These are phyloP conservation scores for Groenewaldozyma salmanticensis DNA, from an alignment of 805 yeast species.

Conservation along the genomic window DNA sequence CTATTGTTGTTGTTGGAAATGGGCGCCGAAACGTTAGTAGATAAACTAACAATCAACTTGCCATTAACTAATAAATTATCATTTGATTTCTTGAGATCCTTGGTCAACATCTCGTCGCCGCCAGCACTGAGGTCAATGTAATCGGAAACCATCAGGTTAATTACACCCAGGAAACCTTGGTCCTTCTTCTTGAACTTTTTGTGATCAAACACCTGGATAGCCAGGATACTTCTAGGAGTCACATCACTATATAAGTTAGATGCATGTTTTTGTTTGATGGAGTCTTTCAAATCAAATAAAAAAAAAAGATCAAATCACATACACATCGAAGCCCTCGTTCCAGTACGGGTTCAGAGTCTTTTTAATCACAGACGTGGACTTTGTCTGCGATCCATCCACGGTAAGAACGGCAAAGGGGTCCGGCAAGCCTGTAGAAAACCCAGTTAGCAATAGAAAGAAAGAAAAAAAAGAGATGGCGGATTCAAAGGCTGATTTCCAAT, in stretches of 20 bases:
- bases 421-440: conserved; percentile 59
- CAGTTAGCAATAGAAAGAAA: conserved; percentile 4
- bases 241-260: conserved; percentile 31
- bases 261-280: not conserved
- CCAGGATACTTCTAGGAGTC: conserved; percentile 72
- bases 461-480: too few relatives aligned
- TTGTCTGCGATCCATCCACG: conserved; percentile 95
- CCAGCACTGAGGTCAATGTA: conserved; percentile 49
- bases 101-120: conserved; percentile 70
- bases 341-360: conserved; percentile 95
- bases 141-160: conserved; percentile 83
- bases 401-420: conserved; percentile 97
- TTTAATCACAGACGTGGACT: conserved; percentile 86
- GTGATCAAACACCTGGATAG: conserved; percentile 92
- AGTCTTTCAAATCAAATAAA: not conserved
- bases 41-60: conserved; percentile 54
- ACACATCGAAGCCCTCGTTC: conserved; percentile 82
- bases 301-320: conserved; percentile 1
- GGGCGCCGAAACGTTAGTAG: conserved; percentile 25
- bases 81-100: conserved; percentile 84
- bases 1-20: conserved; percentile 12
- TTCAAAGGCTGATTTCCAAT: too few relatives aligned
- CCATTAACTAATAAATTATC: conserved; percentile 93
- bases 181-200: conserved; percentile 96
- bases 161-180: conserved; percentile 96